These are phyloP conservation scores for Euryodendron excelsum DNA, from an alignment of 148 eudicot species.

Conservation along the genomic window DNA sequence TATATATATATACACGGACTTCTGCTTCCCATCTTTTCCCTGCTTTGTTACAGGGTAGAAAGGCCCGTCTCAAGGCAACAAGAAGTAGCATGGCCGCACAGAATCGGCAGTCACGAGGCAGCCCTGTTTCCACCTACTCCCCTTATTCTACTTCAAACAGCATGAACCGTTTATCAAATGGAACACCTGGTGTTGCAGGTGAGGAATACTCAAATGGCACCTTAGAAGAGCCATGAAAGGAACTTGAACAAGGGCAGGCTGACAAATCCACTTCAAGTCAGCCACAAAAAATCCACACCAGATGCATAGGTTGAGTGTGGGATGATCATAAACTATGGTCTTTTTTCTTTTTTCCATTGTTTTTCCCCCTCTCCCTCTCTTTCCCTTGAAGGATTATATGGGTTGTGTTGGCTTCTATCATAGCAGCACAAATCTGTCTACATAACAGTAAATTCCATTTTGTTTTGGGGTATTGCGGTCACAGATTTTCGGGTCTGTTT, in stretches of 20 bases:
- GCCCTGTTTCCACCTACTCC: conserved; percentile 43
- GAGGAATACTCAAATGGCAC: conserved; percentile 54
- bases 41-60: conserved; percentile 65
- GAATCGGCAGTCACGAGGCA: conserved; percentile 57
- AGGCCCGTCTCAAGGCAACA: conserved; percentile 84
- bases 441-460: too few species aligned
- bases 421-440: neutral
- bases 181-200: conserved; percentile 57
- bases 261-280: neutral
- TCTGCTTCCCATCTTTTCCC: neutral
- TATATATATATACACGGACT: neutral
- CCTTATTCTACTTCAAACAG: conserved; percentile 51
- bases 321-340: neutral
- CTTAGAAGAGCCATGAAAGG: conserved; percentile 35
- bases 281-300: neutral
- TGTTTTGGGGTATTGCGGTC: too few species aligned
- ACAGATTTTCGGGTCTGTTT: too few species aligned
- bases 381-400: too few species aligned
- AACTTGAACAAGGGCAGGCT: neutral
- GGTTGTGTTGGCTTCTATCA: neutral
- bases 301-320: neutral
- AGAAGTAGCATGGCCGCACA: conserved; percentile 85
- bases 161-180: conserved; percentile 54
- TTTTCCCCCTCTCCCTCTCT: too few species aligned
- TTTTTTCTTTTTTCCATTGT: neutral